Percentiles rank a stretch among this genome's conserved stretches.
These are phyloP conservation scores for Helianthus annuus DNA, from an alignment of 129 eudicot genomes.

Conservation along the genomic window DNA sequence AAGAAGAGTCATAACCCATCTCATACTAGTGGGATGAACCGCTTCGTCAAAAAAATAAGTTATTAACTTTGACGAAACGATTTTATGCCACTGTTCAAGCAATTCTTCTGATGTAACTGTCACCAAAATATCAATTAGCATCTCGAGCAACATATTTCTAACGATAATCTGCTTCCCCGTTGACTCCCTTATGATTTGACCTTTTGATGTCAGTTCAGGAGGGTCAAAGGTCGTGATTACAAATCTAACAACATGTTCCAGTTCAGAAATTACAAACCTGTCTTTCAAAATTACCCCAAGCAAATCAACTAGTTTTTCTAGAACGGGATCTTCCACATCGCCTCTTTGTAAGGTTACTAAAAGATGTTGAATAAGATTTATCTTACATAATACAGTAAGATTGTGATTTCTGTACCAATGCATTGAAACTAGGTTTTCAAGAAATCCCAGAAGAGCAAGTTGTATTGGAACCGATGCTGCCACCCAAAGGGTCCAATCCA, in stretches of 20 bases:
- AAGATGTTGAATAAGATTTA: constrained; percentile 88
- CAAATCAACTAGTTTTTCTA: constrained; percentile 78
- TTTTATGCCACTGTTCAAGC: constrained; percentile 97
- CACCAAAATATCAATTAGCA: constrained; percentile 83
- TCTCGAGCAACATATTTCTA: constrained; percentile 94
- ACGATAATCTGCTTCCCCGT: constrained; percentile 96
- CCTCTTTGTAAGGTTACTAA: constrained; percentile 91
- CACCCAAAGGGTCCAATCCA: constrained; percentile 99
- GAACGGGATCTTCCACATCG: constrained; percentile 93
- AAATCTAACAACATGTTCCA: constrained; percentile 90
- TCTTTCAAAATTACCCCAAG: constrained; percentile 78
- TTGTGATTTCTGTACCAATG: constrained; percentile 97
- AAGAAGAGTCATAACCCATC: constrained; percentile 96
- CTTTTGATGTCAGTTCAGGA: constrained; percentile 60
- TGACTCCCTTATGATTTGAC: constrained; percentile 65
- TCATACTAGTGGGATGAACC: constrained; percentile 98
- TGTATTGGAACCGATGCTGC: constrained; percentile 82
- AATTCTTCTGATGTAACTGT: constrained; percentile 79
- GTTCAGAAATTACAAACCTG: constrained; percentile 81
- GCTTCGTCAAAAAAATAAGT: constrained; percentile 94
- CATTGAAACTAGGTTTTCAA: constrained; percentile 86
- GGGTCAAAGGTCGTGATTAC: constrained; percentile 95
- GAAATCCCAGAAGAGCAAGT: constrained; percentile 82
- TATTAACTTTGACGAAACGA: constrained; percentile 77
- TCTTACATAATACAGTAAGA: constrained; percentile 80